Base-by-base conservation (phyloP, 257 asterid genomes). In the Forsythia viridissima region DNA sequence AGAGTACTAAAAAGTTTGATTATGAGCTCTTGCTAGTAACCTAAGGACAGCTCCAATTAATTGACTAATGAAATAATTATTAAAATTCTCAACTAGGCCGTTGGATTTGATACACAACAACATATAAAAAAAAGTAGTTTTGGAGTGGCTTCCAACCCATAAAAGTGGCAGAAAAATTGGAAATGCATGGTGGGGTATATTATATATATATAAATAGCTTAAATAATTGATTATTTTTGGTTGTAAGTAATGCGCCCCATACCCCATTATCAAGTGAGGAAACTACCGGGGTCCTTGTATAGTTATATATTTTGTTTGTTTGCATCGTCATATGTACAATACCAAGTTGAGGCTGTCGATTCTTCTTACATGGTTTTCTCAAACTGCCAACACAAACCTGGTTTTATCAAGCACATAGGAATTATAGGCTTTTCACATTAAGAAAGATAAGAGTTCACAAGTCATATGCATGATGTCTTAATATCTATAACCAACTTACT, bases 91-190 rank as follows among this genome's bases (percentile, higher is more conserved):
- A 21, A 79, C 37, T 24, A 76, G 79, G 51, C 34, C 76, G 48
- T 57, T 78, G 81, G 83, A 84, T 78, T 77, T 84, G 74, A 76
- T 78, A 81, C 7, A 30, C 4, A 6, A 24, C 76, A 81, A 76
- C 83, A 79, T 81, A 81, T 75, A 48, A 37, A 16, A 37, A 16
- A 81, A 80, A 75, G 76, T 74, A 71, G 12, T 0, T 69, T 76
- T 82, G 41, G 77, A 78, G 87, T 86, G 87, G 82, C 36, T 81
- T 83, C 85, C 87, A 86, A 82, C 76, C 84, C 87, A 83, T 81
- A 86, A 68, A 66, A 65, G 73, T 75, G 48, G 18, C 67, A 59
- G 36, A n/a, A 59, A 59, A 59, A 59, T n/a, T 59, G 67, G 37
- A 34, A 59, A 59, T 59, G 67, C 67, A 73, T 74, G 78, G 79